Evolutionary conservation across 169 alveolate genomes (phyloP).

Genomic region (Toxoplasma gondii): DNA sequence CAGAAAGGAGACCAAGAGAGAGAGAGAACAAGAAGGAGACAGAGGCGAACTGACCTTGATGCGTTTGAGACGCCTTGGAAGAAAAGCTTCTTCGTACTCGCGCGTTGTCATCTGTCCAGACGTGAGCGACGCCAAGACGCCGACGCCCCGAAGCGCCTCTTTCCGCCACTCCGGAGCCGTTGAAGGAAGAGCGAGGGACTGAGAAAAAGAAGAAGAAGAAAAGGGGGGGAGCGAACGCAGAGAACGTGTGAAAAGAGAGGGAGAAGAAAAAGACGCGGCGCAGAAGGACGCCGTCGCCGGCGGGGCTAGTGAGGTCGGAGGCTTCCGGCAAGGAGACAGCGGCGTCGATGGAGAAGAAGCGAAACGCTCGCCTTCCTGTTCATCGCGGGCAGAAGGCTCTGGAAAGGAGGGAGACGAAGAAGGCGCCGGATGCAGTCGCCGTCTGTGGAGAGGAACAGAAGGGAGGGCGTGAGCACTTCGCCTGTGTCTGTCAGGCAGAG

Average conservation of each 20-base stretch:
- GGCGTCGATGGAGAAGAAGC: too few species aligned
- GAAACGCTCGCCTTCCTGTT: too few species aligned
- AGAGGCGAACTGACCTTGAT: slow-evolving; percentile 37
- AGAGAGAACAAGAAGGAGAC: not conserved
- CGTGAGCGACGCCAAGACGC: slow-evolving; percentile 30
- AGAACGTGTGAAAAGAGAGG: not conserved
- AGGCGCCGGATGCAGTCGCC: not conserved
- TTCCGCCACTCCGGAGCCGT: not conserved
- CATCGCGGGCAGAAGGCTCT: too few species aligned
- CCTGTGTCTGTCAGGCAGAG: too few species aligned
- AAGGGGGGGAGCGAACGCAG: not conserved
- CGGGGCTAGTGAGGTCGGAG: too few species aligned
- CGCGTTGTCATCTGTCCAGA: slow-evolving; percentile 51
- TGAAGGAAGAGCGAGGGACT: not conserved
- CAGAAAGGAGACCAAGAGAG: not conserved
- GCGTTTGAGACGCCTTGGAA: slow-evolving; percentile 41
- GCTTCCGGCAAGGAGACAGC: too few species aligned
- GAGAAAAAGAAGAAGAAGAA: slow-evolving; percentile 17
- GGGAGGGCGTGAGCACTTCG: not conserved
- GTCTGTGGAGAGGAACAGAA: not conserved
- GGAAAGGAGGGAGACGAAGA: not conserved
- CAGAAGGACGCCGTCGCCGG: not conserved
- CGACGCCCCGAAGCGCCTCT: not conserved
- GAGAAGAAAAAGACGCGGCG: not conserved
- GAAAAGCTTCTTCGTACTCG: slow-evolving; percentile 45